Evolutionary conservation across 768 basidiomycete genomes (phyloP).

Genomic region (Termitomyces sp.): DNA sequence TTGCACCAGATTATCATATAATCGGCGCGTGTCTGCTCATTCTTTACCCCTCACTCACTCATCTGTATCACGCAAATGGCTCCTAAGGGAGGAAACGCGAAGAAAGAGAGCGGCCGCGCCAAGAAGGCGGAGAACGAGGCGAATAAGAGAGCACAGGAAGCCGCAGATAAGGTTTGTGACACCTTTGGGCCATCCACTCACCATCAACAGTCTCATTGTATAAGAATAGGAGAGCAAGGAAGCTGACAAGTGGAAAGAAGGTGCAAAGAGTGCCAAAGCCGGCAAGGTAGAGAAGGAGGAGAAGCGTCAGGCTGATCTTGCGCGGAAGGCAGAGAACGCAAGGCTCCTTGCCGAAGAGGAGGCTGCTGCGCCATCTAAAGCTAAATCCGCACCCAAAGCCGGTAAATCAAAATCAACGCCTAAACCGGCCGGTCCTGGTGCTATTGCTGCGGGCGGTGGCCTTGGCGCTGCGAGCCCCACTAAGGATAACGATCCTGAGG

Average conservation of each 20-base stretch:
- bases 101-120: constrained; percentile 86
- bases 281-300: constrained; percentile 70
- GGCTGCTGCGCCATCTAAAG: constrained; percentile 48
- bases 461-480: constrained; percentile 22
- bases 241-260: constrained; percentile 59
- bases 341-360: constrained; percentile 89
- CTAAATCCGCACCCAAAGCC: constrained; percentile 61
- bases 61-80: constrained; percentile 54
- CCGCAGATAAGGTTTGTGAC: constrained; percentile 49
- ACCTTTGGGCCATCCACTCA: not conserved
- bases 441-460: constrained; percentile 70
- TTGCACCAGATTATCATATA: not conserved
- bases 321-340: constrained; percentile 83
- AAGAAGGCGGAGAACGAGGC: constrained; percentile 91
- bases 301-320: constrained; percentile 74
- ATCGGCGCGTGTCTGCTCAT: constrained; percentile 1
- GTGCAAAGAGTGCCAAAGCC: constrained; percentile 56
- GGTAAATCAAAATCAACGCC: constrained; percentile 47
- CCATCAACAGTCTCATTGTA: not conserved
- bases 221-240: constrained; percentile 62
- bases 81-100: constrained; percentile 84
- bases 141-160: constrained; percentile 65
- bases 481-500: constrained; percentile 17
- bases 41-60: not conserved
- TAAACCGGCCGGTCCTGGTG: constrained; percentile 80